These are phyloP conservation scores for Samsoniella hepiali DNA, from an alignment of 2,329 filamentous ascomycete species.

Conservation along the genomic window DNA sequence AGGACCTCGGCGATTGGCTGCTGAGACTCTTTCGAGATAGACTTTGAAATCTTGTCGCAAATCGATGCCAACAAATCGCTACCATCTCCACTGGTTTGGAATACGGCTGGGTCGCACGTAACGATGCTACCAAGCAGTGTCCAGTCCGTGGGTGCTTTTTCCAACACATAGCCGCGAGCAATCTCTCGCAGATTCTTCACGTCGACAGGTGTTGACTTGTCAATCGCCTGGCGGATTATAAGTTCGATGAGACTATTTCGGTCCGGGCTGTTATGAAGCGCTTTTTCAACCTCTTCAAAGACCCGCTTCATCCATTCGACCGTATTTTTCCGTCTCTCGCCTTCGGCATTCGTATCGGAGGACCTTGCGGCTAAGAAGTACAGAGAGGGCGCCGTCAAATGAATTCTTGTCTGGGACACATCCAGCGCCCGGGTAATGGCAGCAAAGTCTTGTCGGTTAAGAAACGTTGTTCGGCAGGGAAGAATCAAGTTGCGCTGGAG, in stretches of 20 bases:
- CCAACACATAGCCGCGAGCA: slow-evolving; percentile 42
- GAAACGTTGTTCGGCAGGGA: slow-evolving; percentile 47
- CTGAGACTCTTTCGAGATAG: slow-evolving; percentile 17
- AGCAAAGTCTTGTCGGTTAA: slow-evolving; percentile 41
- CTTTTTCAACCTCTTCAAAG: slow-evolving; percentile 32
- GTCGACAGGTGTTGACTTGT: slow-evolving; percentile 35
- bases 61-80: slow-evolving; percentile 38
- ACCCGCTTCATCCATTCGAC: slow-evolving; percentile 38
- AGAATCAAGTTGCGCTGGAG: slow-evolving; percentile 50
- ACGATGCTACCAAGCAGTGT: slow-evolving; percentile 39
- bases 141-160: slow-evolving; percentile 39
- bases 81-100: slow-evolving; percentile 41
- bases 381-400: slow-evolving; percentile 41
- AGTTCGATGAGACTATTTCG: slow-evolving; percentile 29
- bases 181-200: slow-evolving; percentile 40
- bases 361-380: slow-evolving; percentile 41
- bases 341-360: slow-evolving; percentile 25
- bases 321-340: slow-evolving; percentile 33
- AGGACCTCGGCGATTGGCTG: slow-evolving; percentile 36
- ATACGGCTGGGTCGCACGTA: slow-evolving; percentile 46
- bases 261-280: slow-evolving; percentile 26
- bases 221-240: slow-evolving; percentile 31
- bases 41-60: slow-evolving; percentile 34
- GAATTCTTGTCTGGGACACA: slow-evolving; percentile 34
- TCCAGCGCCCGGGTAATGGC: slow-evolving; percentile 41